phyloP scores from a whole-genome alignment of 1,284 basidiomycete genomes.

The Cutaneotrichosporon sp. region DNA sequence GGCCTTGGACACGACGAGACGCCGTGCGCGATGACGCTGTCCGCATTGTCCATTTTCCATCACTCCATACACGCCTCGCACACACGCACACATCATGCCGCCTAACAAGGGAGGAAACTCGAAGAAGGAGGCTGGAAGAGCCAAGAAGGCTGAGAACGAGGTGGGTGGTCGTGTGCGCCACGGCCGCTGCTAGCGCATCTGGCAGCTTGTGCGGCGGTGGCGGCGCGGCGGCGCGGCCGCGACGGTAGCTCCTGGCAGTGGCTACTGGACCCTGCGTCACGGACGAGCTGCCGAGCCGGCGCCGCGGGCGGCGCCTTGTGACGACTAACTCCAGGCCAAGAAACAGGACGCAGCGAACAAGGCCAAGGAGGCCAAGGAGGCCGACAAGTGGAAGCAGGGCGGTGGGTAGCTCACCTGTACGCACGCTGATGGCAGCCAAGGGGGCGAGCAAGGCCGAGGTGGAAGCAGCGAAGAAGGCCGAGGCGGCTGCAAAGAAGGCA shows the following conservation, averaged over 20 bases:
- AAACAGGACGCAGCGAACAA: constrained; percentile 34
- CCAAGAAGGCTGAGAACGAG: constrained; percentile 92
- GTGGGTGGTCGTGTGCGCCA: constrained; percentile 50
- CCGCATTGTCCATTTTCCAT: background rate
- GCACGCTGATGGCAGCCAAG: constrained; percentile 30
- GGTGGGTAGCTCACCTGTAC: constrained; percentile 47
- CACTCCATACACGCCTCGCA: background rate
- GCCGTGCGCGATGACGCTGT: background rate
- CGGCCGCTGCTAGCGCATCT: background rate
- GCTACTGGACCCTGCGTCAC: no score
- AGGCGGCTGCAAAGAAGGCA: constrained; percentile 52
- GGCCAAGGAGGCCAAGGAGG: constrained; percentile 57
- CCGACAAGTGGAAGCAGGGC: constrained; percentile 69
- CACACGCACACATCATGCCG: constrained; percentile 55
- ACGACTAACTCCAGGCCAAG: constrained; percentile 54
- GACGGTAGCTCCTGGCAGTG: no score
- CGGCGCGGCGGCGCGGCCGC: background rate
- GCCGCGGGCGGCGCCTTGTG: no score
- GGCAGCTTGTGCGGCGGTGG: background rate
- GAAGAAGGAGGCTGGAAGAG: constrained; percentile 80
- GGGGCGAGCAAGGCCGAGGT: constrained; percentile 58
- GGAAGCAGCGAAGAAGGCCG: constrained; percentile 56
- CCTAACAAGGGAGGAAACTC: constrained; percentile 74
- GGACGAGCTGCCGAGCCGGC: no score
- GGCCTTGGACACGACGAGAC: no score